Conservation (phyloP, 495 filamentous ascomycete species). For the Astrothelium subdiscretum region DNA sequence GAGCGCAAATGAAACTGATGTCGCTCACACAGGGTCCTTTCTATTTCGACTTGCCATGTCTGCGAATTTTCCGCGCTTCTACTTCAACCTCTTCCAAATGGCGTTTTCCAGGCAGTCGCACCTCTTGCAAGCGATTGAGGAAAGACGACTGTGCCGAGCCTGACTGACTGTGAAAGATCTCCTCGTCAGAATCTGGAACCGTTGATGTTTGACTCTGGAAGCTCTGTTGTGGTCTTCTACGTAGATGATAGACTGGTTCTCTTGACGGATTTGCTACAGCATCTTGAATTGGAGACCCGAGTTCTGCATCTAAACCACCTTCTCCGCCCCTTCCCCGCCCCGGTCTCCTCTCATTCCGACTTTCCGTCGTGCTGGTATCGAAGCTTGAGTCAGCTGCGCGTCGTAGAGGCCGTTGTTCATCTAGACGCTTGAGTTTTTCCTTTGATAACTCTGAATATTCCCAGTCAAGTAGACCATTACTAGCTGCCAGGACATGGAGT, state of each 20-base stretch:
- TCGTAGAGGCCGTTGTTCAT: background rate
- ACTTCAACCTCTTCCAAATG: background rate
- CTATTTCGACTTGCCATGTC: background rate
- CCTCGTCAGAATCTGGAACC: background rate
- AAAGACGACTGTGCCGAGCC: background rate
- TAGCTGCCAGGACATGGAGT: background rate
- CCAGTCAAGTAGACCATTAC: background rate
- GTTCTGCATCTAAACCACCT: background rate
- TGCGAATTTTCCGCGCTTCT: background rate
- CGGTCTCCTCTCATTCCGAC: background rate
- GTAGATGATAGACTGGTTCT: background rate
- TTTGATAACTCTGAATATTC: background rate
- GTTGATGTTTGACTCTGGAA: slow-evolving; percentile 1
- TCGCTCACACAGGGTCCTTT: background rate
- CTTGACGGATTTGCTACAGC: background rate
- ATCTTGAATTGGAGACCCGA: background rate
- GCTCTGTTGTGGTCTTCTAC: background rate
- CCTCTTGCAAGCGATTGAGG: background rate
- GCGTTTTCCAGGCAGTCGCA: background rate
- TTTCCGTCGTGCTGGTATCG: background rate
- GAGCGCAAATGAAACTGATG: background rate
- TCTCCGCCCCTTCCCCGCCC: background rate
- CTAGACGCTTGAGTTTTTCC: background rate
- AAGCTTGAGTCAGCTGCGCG: background rate
- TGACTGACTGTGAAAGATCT: background rate